Base-by-base conservation (phyloP, 1,284 basidiomycete species). In the Sporisorium sorghi region DNA sequence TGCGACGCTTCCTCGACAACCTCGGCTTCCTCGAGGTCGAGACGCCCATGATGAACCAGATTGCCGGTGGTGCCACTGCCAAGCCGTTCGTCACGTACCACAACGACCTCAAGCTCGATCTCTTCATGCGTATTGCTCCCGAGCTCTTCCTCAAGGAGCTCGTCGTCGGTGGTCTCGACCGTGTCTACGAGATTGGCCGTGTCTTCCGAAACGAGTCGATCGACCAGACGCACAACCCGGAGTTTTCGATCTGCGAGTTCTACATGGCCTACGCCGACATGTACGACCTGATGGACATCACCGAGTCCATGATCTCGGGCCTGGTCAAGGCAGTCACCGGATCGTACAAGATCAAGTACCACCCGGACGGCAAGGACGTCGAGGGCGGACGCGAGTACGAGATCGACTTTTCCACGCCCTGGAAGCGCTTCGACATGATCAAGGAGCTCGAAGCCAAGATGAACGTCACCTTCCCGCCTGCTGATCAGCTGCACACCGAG, bases 191-290 rank as follows among this genome's bases (percentile, higher is more conserved):
- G 87, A 97, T 99, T 73, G 97, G 96, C 8, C 91, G 96, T 55
- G 95, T 98, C 32, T 99, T 99, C 90, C 88, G 97, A 60, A 99
- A 99, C 86, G 97, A 99, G 86, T 93, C 94, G 55, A 99, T 99
- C 85, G 97, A 99, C 87, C 88, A 98, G 81, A 99, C 96, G 37
- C 81, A 83, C 77, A 78, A 83, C 78, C 84, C 84, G 32, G 82
- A 84, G 65, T 85, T 85, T 59, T 93, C 93, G 21, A 97, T 98
- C 86, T 99, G 96, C 89, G 96, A 99, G 87, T 99, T 99, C 87
- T 99, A 99, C 86, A 99, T 99, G 96, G 96, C 96, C 28, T 99
- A 98, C 84, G 96, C 96, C 72, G 96, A 99, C 86, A 97, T 97
- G 94, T 93, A 95, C 87, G 97, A 99, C 85, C 76, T 99, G 68